A percentile compares a stretch with the other conserved stretches of the same genome.
phyloP scores from a whole-genome alignment of 768 basidiomycete species.

The Amanita polypyramis region DNA sequence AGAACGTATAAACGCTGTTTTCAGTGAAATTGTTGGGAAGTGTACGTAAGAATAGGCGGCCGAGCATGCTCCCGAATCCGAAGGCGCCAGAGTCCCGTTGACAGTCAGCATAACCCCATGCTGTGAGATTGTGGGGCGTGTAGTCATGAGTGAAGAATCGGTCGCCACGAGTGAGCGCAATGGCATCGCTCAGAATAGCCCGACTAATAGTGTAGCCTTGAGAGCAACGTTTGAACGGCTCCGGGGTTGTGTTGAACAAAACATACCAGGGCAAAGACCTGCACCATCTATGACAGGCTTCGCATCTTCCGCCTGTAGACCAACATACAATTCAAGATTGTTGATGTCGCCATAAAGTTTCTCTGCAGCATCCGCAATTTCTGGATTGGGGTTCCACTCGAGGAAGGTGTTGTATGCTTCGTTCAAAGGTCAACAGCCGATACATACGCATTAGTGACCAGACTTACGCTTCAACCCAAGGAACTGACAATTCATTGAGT shows the following conservation, averaged over 20 bases:
- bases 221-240: neutral
- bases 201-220: constrained; percentile 74
- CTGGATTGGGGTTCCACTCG: constrained; percentile 73
- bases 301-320: constrained; percentile 68
- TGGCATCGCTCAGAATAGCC: constrained; percentile 79
- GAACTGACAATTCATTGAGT: constrained; percentile 29
- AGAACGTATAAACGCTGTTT: constrained; percentile 73
- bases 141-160: constrained; percentile 75
- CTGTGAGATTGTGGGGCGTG: constrained; percentile 70
- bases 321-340: constrained; percentile 71
- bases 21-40: constrained; percentile 60
- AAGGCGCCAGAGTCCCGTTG: constrained; percentile 62
- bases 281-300: constrained; percentile 72
- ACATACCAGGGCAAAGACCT: constrained; percentile 71
- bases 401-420: constrained; percentile 58
- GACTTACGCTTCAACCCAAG: constrained; percentile 64
- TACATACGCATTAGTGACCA: neutral
- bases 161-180: constrained; percentile 80
- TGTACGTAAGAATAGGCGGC: constrained; percentile 62
- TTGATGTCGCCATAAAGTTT: constrained; percentile 71
- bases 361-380: constrained; percentile 63
- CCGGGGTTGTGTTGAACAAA: neutral
- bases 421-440: neutral
- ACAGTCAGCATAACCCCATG: constrained; percentile 81
- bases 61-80: constrained; percentile 70